Percentiles rank a stretch among this genome's conserved stretches.
Conservation (phyloP, 2,329 filamentous ascomycete genomes). For the Alternaria gaisen region DNA sequence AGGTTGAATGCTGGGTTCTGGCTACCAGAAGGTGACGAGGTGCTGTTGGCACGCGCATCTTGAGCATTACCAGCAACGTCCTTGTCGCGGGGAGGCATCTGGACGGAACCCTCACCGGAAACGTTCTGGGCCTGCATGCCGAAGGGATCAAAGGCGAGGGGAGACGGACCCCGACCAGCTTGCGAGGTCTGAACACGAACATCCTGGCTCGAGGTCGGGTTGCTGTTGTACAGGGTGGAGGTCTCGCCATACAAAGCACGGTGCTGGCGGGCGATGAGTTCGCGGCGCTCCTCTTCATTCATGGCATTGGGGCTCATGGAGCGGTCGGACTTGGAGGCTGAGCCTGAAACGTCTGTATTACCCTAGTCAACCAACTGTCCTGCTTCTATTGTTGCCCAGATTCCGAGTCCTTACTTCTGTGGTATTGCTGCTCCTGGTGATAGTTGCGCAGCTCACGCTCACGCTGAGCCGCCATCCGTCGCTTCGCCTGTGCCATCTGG, state of each 20-base stretch:
- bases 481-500: conserved; percentile 99
- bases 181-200: conserved; percentile 67
- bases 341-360: conserved; percentile 74
- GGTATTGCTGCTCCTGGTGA: conserved; percentile 99
- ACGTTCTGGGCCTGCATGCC: conserved; percentile 61
- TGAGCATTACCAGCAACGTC: conserved; percentile 59
- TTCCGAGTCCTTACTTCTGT: conserved; percentile 93
- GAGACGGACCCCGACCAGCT: conserved; percentile 76
- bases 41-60: conserved; percentile 80
- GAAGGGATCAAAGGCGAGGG: conserved; percentile 79
- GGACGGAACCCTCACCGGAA: conserved; percentile 62
- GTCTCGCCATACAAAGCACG: conserved; percentile 88
- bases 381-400: conserved; percentile 69
- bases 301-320: conserved; percentile 84
- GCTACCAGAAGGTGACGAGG: conserved; percentile 80
- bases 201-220: conserved; percentile 72
- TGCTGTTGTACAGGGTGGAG: conserved; percentile 72
- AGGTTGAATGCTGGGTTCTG: conserved; percentile 59
- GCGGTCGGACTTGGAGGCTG: conserved; percentile 82
- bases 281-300: conserved; percentile 95
- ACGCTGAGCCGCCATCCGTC: conserved; percentile 98
- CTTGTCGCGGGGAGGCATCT: conserved; percentile 60
- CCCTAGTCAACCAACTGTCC: conserved; percentile 61
- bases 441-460: conserved; percentile 99
- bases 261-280: conserved; percentile 94